These are phyloP conservation scores for Hylodesmum podocarpum DNA, from an alignment of 306 rosid species.

Conservation along the genomic window DNA sequence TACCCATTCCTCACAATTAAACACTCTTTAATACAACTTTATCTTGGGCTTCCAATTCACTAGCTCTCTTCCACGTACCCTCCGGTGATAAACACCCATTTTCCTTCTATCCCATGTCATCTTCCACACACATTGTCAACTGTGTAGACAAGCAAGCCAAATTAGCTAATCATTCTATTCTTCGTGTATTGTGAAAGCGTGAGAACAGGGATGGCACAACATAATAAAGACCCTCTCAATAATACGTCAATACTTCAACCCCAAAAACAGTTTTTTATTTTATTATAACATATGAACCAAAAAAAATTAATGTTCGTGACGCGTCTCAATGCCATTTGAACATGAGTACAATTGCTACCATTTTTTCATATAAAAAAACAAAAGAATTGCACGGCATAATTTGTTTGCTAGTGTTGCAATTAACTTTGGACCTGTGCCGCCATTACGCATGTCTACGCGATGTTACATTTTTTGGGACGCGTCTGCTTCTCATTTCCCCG, in stretches of 20 bases:
- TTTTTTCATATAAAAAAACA: not conserved
- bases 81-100: not conserved
- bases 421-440: conserved; percentile 3
- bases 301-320: not conserved
- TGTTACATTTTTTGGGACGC: conserved; percentile 8
- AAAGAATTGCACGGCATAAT: not conserved
- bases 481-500: conserved; percentile 15
- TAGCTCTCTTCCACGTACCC: conserved; percentile 9
- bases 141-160: not conserved
- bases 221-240: not conserved
- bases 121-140: not conserved
- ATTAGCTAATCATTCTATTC: not conserved
- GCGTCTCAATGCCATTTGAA: not conserved
- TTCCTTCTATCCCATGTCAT: not conserved
- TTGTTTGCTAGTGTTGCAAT: conserved; percentile 23
- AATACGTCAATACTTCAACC: not conserved
- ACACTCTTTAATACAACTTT: not conserved
- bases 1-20: not conserved
- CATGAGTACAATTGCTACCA: not conserved
- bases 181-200: not conserved
- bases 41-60: not conserved
- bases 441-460: not conserved
- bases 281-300: not conserved
- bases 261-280: not conserved
- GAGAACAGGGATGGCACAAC: not conserved